Evolutionary conservation across 345 rosid species (phyloP), one percentile per base, ranked within the genome.

Genomic region (Brassica juncea): DNA sequence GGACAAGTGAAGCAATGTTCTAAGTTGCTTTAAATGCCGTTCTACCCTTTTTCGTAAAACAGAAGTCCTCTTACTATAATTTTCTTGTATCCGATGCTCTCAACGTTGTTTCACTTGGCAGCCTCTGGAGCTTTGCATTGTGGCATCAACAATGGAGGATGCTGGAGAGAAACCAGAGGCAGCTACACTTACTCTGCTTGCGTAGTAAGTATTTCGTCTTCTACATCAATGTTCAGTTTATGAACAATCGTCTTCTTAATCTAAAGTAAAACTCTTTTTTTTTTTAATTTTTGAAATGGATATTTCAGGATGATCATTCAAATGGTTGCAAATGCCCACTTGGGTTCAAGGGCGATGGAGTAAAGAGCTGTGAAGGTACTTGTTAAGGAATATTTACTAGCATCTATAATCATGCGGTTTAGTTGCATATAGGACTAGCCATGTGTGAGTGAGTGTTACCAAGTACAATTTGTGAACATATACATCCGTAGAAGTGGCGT

Each of bases 321-420:
- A 84, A 84, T 2, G 88, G 85, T 71, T 94, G 99, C 87, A 86
- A 88, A 82, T 94, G 99, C 85, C 99, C 99, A 74, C 57, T 58
- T 12, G 99, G 99, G 78, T 92, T 94, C 81, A 91, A 58, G 83
- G 97, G 93, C 15, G 92, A 94, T 82, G 99, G 98, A 71, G 86
- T 85, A 70, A 85, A 94, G 42, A 75, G 63, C 70, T 94, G 99
- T 76, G 87, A 90, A 77, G 99, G 99, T 94, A 88, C 69, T 19
- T 72, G 21, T 28, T 34, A 34, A 34, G 8, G 8, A 34, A 6
- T 34, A 34, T 30, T 14, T 27, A 39, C 10, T 37, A 8, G 44
- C 44, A 37, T 37, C 44, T 37, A 8, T 37, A 37, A 37, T 37
- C 44, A 37, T 37, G 44, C 44, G 44, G 44, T 37, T 37, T 37